Conservation (phyloP, 1,284 basidiomycete genomes). For the Tylopilus sp. region DNA sequence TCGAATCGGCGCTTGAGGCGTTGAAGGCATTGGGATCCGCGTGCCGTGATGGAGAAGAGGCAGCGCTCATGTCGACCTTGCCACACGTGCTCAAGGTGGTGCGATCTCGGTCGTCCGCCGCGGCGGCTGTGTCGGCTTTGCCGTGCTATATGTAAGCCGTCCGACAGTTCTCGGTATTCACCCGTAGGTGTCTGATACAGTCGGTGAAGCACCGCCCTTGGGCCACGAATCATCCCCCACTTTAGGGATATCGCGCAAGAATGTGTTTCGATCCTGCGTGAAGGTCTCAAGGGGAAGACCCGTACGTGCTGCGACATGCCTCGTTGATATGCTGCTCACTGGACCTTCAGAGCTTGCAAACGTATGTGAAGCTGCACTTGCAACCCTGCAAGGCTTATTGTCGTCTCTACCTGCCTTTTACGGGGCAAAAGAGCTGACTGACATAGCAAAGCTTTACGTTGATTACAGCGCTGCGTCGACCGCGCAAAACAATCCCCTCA, state of each 20-base stretch:
- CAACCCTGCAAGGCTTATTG: conserved; percentile 55
- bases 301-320: conserved; percentile 15
- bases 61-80: conserved; percentile 53
- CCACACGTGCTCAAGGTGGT: conserved; percentile 54
- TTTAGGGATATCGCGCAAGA: conserved; percentile 70
- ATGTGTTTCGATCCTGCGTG: conserved; percentile 49
- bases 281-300: conserved; percentile 37
- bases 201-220: conserved; percentile 60
- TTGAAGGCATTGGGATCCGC: conserved; percentile 58
- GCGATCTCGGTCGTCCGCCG: conserved; percentile 36
- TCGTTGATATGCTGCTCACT: conserved; percentile 1
- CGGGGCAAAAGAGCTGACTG: conserved; percentile 54
- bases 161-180: not conserved
- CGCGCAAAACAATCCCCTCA: conserved; percentile 28
- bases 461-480: conserved; percentile 38
- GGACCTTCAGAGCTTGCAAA: conserved; percentile 16
- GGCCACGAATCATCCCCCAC: conserved; percentile 81
- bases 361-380: conserved; percentile 40
- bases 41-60: conserved; percentile 63
- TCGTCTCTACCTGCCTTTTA: conserved; percentile 69
- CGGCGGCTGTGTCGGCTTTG: conserved; percentile 51
- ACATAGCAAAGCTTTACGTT: conserved; percentile 56
- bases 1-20: conserved; percentile 52
- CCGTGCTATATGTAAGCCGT: conserved; percentile 55
- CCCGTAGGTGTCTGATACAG: conserved; percentile 10